Evolutionary conservation across 306 rosid species (phyloP), one percentile per base, ranked within the genome.

Genomic region (Abrus pulchellus): DNA sequence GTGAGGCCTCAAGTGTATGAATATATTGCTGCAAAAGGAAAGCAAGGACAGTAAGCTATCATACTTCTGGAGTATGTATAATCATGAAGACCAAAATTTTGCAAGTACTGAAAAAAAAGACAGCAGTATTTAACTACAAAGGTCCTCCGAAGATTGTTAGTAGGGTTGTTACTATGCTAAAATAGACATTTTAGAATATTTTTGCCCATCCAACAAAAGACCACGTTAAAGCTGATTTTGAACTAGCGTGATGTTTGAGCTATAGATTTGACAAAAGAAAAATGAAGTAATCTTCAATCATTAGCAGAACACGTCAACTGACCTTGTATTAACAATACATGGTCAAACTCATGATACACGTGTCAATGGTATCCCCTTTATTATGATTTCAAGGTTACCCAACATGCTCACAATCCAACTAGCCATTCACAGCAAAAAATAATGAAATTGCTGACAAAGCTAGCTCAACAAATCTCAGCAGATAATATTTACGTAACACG

Each of bases 1-100:
- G 97, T 44, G 99, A 93, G 52, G 90, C 88, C 87, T 93, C 97
- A 1, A 93, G 92, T 9, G 94, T 86, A 87, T 93, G 99, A 85
- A 96, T 96, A 72, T 96, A 92, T 89, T 96, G 98, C 99, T 96
- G 93, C 94, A 87, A 69, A 66, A 55, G 48, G 32, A 78, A 84
- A 80, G 53, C 54, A 33, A 54, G 38, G 11, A 38, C 77, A 60
- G 82, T 77, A 90, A 41, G 69, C 72, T 34, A 63, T 72, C 72
- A 32, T 28, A 72, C 47, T 72, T 32, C 28, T 0, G 9, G 65
- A 27, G 38, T 67, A 60, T 6, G 49, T 34, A n/a, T 27, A 41
- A 68, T 10, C 71, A 75, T 30, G 61, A 54, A 72, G 13, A 60
- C 28, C 60, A 57, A 33, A 11, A 43, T 53, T 47, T 59, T 63